These are phyloP conservation scores for Blastocystis sp. DNA, from an alignment of 352 stramenopile genomes.

Conservation along the genomic window DNA sequence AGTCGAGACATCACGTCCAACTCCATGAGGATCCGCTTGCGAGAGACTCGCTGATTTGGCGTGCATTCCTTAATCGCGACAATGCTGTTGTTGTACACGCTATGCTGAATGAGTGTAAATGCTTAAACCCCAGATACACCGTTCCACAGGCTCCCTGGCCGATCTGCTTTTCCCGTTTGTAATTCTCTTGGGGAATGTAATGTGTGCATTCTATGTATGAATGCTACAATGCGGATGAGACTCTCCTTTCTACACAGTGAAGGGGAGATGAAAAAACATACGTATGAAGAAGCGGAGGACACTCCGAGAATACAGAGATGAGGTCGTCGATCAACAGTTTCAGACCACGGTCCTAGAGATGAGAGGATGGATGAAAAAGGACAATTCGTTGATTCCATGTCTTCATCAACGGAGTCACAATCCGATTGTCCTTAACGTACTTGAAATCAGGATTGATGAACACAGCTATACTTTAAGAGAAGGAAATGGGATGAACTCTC, in stretches of 20 bases:
- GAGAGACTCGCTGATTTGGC: not conserved
- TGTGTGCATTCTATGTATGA: conserved; percentile 14
- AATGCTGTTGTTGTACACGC: not conserved
- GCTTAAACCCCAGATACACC: conserved; percentile 14
- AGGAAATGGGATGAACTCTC: not conserved
- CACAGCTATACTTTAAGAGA: not conserved
- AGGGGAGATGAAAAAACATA: not conserved
- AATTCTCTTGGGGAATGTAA: not conserved
- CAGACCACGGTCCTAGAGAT: not conserved
- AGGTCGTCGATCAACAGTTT: not conserved
- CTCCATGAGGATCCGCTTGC: not conserved
- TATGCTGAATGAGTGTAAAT: not conserved
- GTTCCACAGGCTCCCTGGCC: not conserved
- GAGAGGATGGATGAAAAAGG: not conserved
- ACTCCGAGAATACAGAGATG: not conserved
- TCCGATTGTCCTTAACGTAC: not conserved
- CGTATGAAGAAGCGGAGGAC: conserved; percentile 28
- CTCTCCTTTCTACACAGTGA: conserved; percentile 14
- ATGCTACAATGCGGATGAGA: too few species aligned
- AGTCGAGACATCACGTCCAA: conserved; percentile 3
- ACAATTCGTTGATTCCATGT: not conserved
- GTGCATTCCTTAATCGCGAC: conserved; percentile 49
- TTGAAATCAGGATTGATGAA: not conserved
- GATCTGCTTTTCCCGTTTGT: not conserved
- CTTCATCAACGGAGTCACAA: conserved; percentile 4